Base-by-base conservation (phyloP, 768 basidiomycete species). In the Mycena maculata region DNA sequence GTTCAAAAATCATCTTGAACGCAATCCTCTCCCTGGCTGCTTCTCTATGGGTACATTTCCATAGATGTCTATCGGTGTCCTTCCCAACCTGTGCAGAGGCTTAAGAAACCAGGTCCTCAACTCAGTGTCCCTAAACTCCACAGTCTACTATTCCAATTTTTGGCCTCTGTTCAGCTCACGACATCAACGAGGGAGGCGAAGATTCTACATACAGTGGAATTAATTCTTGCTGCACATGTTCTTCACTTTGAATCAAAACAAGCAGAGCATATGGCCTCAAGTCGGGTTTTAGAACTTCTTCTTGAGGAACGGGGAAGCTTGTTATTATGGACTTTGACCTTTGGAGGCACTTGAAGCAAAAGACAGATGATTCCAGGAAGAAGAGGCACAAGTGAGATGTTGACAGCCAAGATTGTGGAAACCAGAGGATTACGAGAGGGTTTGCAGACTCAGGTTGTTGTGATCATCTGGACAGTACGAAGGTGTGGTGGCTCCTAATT, bases 301-400 rank as follows among this genome's bases (percentile, higher is more conserved):
- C 36, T 10, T 68, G 22, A 30, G 47, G 12, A 23, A 50, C 22
- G 55, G 60, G 13, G 20, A 36, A 52, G 18, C 45, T 48, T 10
- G 47, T 68, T 15, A 38, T 68, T 44, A 20, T 68, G 28, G 66
- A 68, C 50, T 68, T 68, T 52, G 66, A 63, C 42, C 66, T 38
- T 38, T 60, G n/a, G 5, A 30, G 11, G 20, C 59, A 8, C 11
- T 63, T 7, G 4, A 20, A 20, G 53, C 44, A 33, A 47, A 22
- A 13, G 45, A 50, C 25, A 22, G 20, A 13, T 20, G 42, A 22
- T 36, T 68, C n/a, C 48, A n/a, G 28, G 48, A 33, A 41, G 48
- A 68, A 25, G 39, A 39, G 31, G 16, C 33, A n/a, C 45, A 63
- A 33, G 39, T 59, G 28, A 44, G 27, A 25, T 42, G 18, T 45